Evolutionary conservation across 305 asterid species (phyloP), one percentile per base, ranked within the genome.

Genomic region (Fraxinus baroniana): DNA sequence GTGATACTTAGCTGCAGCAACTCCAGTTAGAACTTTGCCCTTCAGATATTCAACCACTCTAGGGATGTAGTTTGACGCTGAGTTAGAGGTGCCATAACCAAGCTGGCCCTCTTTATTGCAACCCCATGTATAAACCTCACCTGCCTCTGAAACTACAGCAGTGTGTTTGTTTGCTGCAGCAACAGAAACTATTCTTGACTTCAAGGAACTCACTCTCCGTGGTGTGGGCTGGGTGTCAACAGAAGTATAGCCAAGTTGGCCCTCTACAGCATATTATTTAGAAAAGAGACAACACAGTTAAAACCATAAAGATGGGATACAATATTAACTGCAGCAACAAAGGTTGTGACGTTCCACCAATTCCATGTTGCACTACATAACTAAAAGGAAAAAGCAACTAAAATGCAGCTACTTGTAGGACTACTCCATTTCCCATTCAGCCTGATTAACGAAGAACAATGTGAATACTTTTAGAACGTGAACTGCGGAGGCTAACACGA

Each of bases 31-130:
- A 76, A 84, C 86, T 92, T 90, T 97, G 26, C 98, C 98, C 90
- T 92, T 94, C 87, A 97, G 90, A 92, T 86, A 92, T 77, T 95
- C 99, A 86, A 97, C 99, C 76, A 93, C 87, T 88, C 98, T 89
- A 8, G 99, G 99, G 78, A 94, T 89, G 87, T 92, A 94, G 85
- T 97, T 94, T 80, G 98, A 94, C 73, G 98, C 98, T 7, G 99
- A 94, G 85, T 97, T 95, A 49, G 97, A 93, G 84, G 99, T 97
- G 80, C 98, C 99, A 80, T 97, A 97, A 83, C 99, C 99, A 78
- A 97, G 98, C 89, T 97, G 98, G 64, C 99, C 99, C 91, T 97
- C 98, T 89, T 89, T 97, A 87, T 97, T 97, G 94, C 98, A 95
- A 62, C 99, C 99, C 99, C 99, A 97, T 72, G 99, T 97, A 85